These are phyloP conservation scores for Cryptococcus deneoformans DNA, from an alignment of 1,284 basidiomycete species.

Conservation along the genomic window DNA sequence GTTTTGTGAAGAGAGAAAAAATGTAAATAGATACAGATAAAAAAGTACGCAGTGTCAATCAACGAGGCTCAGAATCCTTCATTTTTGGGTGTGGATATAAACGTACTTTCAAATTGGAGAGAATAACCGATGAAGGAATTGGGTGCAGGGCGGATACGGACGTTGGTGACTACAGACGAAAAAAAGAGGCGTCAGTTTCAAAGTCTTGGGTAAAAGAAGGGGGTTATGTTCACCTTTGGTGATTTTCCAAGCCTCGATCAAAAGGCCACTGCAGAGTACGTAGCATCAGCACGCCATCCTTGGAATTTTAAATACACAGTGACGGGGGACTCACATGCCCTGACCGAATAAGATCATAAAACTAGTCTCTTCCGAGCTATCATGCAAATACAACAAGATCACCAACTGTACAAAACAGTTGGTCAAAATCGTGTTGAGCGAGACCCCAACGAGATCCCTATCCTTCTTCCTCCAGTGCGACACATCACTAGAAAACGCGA, in stretches of 20 bases:
- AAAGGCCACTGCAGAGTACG: constrained; percentile 57
- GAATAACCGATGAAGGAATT: constrained; percentile 73
- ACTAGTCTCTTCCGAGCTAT: constrained; percentile 89
- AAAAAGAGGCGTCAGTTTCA: constrained; percentile 50
- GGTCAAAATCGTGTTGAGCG: constrained; percentile 70
- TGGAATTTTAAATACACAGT: neutral
- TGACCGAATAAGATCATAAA: constrained; percentile 94
- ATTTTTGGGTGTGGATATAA: neutral
- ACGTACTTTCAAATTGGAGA: constrained; percentile 71
- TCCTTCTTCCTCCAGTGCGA: constrained; percentile 93
- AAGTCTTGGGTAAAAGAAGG: neutral
- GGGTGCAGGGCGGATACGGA: constrained; percentile 61
- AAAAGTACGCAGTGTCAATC: neutral
- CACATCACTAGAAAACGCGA: constrained; percentile 92
- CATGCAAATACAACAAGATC: constrained; percentile 88
- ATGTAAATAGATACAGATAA: constrained; percentile 9
- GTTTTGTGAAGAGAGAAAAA: neutral
- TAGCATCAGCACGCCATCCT: neutral
- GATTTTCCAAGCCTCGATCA: constrained; percentile 95
- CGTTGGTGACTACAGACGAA: constrained; percentile 64
- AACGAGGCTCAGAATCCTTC: neutral
- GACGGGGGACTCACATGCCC: constrained; percentile 55
- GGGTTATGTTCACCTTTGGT: constrained; percentile 55
- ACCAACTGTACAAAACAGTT: constrained; percentile 89
- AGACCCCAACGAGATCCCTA: constrained; percentile 55